phyloP scores from a whole-genome alignment of 1,284 basidiomycete genomes.

The Somion occarium region DNA sequence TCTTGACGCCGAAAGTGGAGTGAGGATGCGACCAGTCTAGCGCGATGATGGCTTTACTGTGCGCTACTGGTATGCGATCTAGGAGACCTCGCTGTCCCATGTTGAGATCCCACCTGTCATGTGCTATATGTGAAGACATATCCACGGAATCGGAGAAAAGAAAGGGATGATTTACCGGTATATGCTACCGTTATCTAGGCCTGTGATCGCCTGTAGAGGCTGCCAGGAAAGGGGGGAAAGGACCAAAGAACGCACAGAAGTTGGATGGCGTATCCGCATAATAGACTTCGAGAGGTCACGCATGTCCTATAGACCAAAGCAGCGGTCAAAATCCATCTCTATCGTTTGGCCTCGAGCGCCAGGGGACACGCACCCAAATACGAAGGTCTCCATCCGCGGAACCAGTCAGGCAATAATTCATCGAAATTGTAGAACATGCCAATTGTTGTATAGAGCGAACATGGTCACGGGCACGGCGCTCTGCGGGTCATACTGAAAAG shows the following conservation, averaged over 20 bases:
- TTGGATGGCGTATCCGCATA: conserved; percentile 71
- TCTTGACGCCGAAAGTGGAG: conserved; percentile 2
- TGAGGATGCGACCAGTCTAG: conserved; percentile 65
- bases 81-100: conserved; percentile 67
- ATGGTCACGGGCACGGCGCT: conserved; percentile 72
- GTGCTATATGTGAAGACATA: conserved; percentile 1
- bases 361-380: conserved; percentile 58
- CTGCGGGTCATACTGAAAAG: too few relatives aligned
- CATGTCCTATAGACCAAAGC: conserved; percentile 53
- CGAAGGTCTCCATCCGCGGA: conserved; percentile 81
- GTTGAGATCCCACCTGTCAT: conserved; percentile 70
- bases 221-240: conserved; percentile 66
- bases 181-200: conserved; percentile 72
- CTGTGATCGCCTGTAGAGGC: conserved; percentile 69
- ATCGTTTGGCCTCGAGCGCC: neutral
- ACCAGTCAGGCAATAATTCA: conserved; percentile 73
- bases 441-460: conserved; percentile 73
- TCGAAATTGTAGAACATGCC: conserved; percentile 55
- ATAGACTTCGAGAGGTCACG: conserved; percentile 65
- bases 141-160: too few relatives aligned
- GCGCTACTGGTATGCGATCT: conserved; percentile 75
- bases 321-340: neutral
- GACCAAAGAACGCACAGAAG: conserved; percentile 64
- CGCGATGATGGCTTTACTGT: conserved; percentile 70
- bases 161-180: conserved; percentile 20